These are phyloP conservation scores for Panicum virgatum DNA, from an alignment of 202 grass and related monocot genomes.

Conservation along the genomic window DNA sequence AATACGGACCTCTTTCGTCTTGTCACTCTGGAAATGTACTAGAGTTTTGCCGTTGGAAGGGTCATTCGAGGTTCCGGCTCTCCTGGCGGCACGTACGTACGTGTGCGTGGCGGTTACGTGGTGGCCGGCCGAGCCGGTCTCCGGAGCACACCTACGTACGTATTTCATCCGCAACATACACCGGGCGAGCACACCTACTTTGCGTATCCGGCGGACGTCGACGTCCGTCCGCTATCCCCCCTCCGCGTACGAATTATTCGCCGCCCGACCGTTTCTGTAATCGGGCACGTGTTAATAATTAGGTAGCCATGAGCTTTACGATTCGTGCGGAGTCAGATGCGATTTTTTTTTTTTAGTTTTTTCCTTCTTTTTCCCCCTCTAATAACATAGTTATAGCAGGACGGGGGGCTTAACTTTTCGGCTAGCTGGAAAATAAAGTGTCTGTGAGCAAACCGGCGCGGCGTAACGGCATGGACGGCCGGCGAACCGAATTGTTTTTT, in stretches of 20 bases:
- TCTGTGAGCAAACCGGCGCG: neutral
- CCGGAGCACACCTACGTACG: constrained; percentile 24
- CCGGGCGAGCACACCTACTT: too few relatives aligned
- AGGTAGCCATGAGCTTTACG: neutral
- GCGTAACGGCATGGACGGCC: neutral
- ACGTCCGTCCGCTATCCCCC: neutral
- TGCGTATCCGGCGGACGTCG: constrained; percentile 25
- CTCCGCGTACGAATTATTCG: neutral
- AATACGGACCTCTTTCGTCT: neutral
- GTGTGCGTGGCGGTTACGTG: too few relatives aligned
- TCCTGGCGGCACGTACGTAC: too few relatives aligned
- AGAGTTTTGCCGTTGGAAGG: neutral
- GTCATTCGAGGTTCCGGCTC: neutral
- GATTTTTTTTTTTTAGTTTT: neutral
- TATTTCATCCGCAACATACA: constrained; percentile 48
- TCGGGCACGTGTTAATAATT: constrained; percentile 14
- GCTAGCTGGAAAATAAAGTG: neutral
- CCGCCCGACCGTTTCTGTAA: neutral
- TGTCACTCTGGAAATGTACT: neutral
- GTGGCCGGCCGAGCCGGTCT: too few relatives aligned
- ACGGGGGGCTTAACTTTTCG: neutral
- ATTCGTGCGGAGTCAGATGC: neutral
- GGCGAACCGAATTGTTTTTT: constrained; percentile 2
- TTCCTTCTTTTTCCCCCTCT: too few relatives aligned
- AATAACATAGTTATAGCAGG: neutral